These are phyloP conservation scores for Cardamine chenopodiifolia DNA, from an alignment of 345 rosid genomes.

Conservation along the genomic window DNA sequence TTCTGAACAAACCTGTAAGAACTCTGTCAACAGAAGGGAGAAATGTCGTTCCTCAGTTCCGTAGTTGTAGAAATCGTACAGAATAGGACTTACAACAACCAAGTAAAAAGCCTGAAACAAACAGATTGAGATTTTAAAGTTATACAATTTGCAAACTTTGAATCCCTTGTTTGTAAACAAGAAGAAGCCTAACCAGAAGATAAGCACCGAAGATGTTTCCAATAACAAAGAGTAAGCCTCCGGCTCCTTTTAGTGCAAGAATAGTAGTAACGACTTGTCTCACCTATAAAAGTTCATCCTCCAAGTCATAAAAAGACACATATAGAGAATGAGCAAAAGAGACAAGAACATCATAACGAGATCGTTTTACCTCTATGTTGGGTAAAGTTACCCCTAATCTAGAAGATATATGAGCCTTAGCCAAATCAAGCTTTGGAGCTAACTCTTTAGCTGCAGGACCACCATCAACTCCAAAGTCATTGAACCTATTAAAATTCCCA, in stretches of 20 bases:
- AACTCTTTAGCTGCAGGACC: constrained; percentile 87
- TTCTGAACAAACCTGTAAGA: constrained; percentile 59
- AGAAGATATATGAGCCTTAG: constrained; percentile 57
- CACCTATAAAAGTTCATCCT: constrained; percentile 48
- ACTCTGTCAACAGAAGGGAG: constrained; percentile 53
- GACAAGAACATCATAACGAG: neutral
- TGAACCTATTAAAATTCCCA: constrained; percentile 37
- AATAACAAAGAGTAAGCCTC: constrained; percentile 78
- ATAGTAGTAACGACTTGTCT: constrained; percentile 50
- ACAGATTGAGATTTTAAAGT: constrained; percentile 9
- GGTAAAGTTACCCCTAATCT: constrained; percentile 57
- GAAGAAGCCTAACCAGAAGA: constrained; percentile 62
- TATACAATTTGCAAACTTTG: neutral
- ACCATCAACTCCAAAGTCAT: constrained; percentile 79
- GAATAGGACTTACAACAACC: constrained; percentile 59
- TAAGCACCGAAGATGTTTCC: constrained; percentile 75
- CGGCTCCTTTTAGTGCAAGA: constrained; percentile 63
- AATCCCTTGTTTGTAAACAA: neutral
- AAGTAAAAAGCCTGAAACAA: constrained; percentile 62
- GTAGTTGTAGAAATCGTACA: constrained; percentile 88
- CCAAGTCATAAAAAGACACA: constrained; percentile 14
- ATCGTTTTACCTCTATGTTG: constrained; percentile 59
- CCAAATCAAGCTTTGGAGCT: constrained; percentile 63
- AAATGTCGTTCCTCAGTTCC: constrained; percentile 49
- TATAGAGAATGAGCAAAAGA: neutral